Base-by-base conservation (phyloP, 2,329 filamentous ascomycete genomes). In the Alternaria angustiovoidea region DNA sequence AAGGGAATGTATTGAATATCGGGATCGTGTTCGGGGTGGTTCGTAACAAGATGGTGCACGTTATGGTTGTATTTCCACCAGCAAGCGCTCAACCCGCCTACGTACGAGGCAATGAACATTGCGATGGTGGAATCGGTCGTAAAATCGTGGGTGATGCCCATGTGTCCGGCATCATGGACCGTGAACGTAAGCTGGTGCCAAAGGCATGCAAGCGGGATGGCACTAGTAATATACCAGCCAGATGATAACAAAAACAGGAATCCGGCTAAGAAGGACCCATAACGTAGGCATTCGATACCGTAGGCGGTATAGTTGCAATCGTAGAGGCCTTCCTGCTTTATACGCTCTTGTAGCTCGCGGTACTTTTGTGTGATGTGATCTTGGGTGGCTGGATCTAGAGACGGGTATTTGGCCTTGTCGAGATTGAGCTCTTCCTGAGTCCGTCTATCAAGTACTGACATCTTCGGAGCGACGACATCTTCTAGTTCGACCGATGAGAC, bases 61-160 rank as follows among this genome's bases (percentile, higher is more conserved):
- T 98, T 98, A 79, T 98, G 94, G 76, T 89, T 97, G 63, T 88
- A 86, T 80, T 98, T 98, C 94, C 95, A 99, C 95, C 95, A 99
- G 44, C 94, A 92, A 54, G 97, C 81, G 26, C 93, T 97, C 34
- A 99, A 81, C 0, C 95, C 95, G 38, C 95, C 95, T 20, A 95
- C 82, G 70, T 91, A 98, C 76, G 97, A 91, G 54, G 94, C 93
- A 71, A 97, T 91, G 65, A 96, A 81, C 73, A 98, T 97, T 49
- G 93, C 94, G 63, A 99, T 92, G 49, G 91, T 84, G 2, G 90
- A 91, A 78, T 99, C 95, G 38, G 88, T 80, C 51, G 91, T 89
- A 76, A 94, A 98, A 75, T 90, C 85, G 79, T 98, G 94, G 2
- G 95, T 99, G 70, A 99, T 97, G 67, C 92, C 95, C 91, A 97